These are phyloP conservation scores for Lentinula detonsa DNA, from an alignment of 768 basidiomycete genomes.

Conservation along the genomic window DNA sequence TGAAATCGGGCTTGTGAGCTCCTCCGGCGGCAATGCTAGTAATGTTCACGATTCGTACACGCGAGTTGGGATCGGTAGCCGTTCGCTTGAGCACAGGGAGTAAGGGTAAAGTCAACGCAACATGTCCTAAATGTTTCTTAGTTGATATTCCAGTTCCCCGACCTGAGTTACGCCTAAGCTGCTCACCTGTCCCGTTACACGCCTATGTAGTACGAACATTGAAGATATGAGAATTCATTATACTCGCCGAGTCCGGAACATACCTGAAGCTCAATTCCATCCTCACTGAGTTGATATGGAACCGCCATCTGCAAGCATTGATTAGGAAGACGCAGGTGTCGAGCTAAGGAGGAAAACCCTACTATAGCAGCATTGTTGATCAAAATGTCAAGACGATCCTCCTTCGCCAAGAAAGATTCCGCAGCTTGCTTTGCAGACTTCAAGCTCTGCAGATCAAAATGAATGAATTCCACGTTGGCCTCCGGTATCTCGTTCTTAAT, in stretches of 20 bases:
- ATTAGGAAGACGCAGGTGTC: neutral
- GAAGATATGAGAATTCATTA: too few species aligned
- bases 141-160: too few species aligned
- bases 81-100: neutral
- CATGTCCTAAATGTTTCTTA: neutral
- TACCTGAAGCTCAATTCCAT: slow-evolving; percentile 4
- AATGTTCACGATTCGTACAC: slow-evolving; percentile 3
- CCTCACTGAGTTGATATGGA: neutral
- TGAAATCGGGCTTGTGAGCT: slow-evolving; percentile 1
- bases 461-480: neutral
- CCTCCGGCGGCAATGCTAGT: neutral
- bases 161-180: too few species aligned
- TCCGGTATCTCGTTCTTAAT: neutral
- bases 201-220: too few species aligned
- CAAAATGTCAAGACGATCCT: slow-evolving; percentile 8
- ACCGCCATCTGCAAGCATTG: neutral
- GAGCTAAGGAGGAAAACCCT: neutral
- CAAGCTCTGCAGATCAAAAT: slow-evolving; percentile 7
- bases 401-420: neutral
- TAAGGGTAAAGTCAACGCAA: neutral
- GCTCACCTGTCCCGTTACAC: too few species aligned
- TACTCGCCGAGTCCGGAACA: neutral
- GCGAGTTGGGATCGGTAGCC: neutral
- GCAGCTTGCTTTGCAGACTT: slow-evolving; percentile 4
- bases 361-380: slow-evolving; percentile 9